Evolutionary conservation across 805 yeast species (phyloP), one percentile per base, ranked within the genome.

Genomic region (Lipomyces oligophaga): DNA sequence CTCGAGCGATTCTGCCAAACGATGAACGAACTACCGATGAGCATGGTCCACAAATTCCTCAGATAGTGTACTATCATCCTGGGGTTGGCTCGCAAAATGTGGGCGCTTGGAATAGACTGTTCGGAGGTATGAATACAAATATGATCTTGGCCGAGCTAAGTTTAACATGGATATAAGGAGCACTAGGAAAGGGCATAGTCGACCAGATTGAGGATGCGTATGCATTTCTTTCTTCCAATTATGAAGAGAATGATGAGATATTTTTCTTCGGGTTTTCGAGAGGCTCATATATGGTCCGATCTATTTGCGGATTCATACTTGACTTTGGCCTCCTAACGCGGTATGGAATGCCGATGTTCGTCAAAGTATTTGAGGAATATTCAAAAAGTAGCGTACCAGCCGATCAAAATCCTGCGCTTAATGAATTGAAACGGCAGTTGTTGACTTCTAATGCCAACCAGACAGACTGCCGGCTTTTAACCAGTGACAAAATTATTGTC

Each of bases 181-280:
- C 49, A 4, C 25, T 39, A 16, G 49, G 44, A 4, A 30, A 28
- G 15, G 49, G 49, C 15, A 25, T 39, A 16, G 8, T 34, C 13
- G 20, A 43, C 16, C 43, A 47, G 31, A 25, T 47, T 7, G 35
- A 40, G 19, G 38, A 47, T 21, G 46, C 44, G 6, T 50, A 43
- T 34, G 25, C 38, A 5, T 50, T 35, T 34, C n/a, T 50, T 11
- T 34, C 49, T 5, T 34, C 28, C 35, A 50, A 50, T 31, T 43
- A 50, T 34, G 13, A 4, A n/a, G 34, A 27, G 5, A 49, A 43
- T 19, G 55, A 50, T 36, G 45, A 49, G 33, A 16, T 50, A 15
- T 49, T 43, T 20, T 36, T 50, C 24, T 41, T 48, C 25, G 55
- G 55, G 16, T 50, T 48, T 25, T 40, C 51, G 8, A 34, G 55